These are phyloP conservation scores for Verticillium longisporum DNA, from an alignment of 2,329 filamentous ascomycete genomes.

Conservation along the genomic window DNA sequence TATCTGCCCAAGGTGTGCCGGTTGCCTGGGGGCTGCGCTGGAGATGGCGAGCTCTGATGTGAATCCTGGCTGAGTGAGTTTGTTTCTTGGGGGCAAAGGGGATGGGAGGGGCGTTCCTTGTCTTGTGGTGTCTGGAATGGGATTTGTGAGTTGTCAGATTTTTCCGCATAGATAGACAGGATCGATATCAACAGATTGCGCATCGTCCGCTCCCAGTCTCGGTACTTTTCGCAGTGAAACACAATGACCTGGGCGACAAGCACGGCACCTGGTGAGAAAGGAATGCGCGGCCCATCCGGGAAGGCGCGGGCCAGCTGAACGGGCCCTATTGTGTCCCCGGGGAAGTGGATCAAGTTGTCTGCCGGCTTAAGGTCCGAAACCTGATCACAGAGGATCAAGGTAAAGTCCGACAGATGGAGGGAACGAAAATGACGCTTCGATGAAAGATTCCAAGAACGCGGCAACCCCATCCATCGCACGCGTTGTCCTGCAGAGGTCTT, in stretches of 20 bases:
- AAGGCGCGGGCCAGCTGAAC: background rate
- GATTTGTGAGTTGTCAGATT: background rate
- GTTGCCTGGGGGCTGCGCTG: slow-evolving; percentile 5
- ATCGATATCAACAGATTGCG: background rate
- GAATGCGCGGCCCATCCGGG: background rate
- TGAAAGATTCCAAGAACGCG: background rate
- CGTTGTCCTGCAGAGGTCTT: background rate
- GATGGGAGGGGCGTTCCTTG: no score
- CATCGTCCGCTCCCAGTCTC: background rate
- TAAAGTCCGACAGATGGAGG: background rate
- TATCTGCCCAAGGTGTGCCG: slow-evolving; percentile 31
- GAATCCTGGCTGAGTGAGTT: background rate
- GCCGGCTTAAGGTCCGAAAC: background rate
- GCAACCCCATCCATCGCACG: background rate
- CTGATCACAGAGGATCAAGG: background rate
- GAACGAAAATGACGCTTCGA: background rate
- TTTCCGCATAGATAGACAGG: background rate
- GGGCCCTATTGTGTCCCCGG: background rate
- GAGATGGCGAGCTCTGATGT: slow-evolving; percentile 5
- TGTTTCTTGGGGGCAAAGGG: background rate
- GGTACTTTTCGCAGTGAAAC: background rate
- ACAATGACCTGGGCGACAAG: background rate
- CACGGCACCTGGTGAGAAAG: background rate
- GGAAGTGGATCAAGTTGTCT: background rate
- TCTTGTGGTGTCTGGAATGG: background rate